Evolutionary conservation across 495 filamentous ascomycete genomes (phyloP), one percentile per base, ranked within the genome.

Genomic region (Delitschia confertaspora): DNA sequence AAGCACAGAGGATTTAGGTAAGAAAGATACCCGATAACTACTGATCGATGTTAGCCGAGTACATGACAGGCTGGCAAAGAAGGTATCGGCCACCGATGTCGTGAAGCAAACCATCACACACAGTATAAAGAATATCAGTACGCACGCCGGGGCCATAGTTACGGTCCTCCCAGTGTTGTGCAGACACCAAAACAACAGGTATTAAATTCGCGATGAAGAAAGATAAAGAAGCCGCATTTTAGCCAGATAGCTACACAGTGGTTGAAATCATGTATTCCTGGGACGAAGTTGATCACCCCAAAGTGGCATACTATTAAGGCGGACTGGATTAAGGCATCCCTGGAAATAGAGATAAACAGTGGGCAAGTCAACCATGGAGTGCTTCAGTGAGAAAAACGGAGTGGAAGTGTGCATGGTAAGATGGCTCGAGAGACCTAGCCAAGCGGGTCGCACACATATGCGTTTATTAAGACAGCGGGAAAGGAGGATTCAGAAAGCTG

Each of bases 281-380:
- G 34, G 3, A 34, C 43, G 6, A 46, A 34, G 39, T 24, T 46
- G 16, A 34, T 46, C 1, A 34, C 33, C 6, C 34, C 43, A 3
- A 46, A 46, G 18, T 46, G 34, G 43, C 30, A 39, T 31, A 20
- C 34, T 27, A 34, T 46, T 4, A 46, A 46, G 43, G 43, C 21
- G 16, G 43, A 46, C 43, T 46, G n/a, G 11, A 46, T 46, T 17
- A 24, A 46, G 25, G 43, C 39, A 14, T 16, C 43, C 4, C 33
- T 46, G 21, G 43, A 33, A 17, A 46, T 46, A 23, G 22, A 46
- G 9, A 29, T 23, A 19, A 34, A 45, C 5, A 45, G 24, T 4
- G 31, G 17, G 32, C 14, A 34, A 34, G 14, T 34, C 14, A 34
- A 16, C 32, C 14, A 34, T 34, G 14, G 32, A n/a, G n/a, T n/a